A percentile compares a stretch with the other conserved stretches of the same genome.
These are phyloP conservation scores for Endogone sp. DNA, from an alignment of 192 early-diverging fungal genomes.

Conservation along the genomic window DNA sequence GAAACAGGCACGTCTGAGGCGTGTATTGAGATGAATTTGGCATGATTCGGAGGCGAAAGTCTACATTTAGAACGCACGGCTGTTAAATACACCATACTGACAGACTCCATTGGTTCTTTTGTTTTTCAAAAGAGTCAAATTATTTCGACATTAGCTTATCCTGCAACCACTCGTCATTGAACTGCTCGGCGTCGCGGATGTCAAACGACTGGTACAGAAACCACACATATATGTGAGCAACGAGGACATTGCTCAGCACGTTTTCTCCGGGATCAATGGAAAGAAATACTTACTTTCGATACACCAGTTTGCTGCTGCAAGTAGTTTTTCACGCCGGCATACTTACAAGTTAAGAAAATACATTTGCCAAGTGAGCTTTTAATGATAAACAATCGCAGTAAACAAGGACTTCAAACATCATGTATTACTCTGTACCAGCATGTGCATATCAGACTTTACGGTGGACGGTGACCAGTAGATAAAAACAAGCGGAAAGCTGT, in stretches of 20 bases:
- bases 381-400: background rate
- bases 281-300: constrained; percentile 47
- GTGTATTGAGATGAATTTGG: too few relatives aligned
- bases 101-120: too few relatives aligned
- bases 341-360: constrained; percentile 21
- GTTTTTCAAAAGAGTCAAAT: too few relatives aligned
- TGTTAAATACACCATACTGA: too few relatives aligned
- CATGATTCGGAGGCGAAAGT: too few relatives aligned
- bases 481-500: constrained; percentile 72
- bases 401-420: background rate
- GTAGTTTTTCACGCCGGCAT: constrained; percentile 61
- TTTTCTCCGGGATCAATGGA: too few relatives aligned
- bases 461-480: constrained; percentile 57
- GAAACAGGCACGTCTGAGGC: too few relatives aligned
- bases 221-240: constrained; percentile 1
- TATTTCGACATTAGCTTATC: constrained; percentile 35
- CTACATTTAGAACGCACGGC: too few relatives aligned
- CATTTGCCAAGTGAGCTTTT: background rate
- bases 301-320: constrained; percentile 58
- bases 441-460: constrained; percentile 37
- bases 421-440: constrained; percentile 28
- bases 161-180: constrained; percentile 67
- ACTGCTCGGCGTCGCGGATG: constrained; percentile 59
- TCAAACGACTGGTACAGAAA: constrained; percentile 60
- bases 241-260: too few relatives aligned